phyloP scores from a whole-genome alignment of 2,329 filamentous ascomycete species.

The Alternaria consortialis region DNA sequence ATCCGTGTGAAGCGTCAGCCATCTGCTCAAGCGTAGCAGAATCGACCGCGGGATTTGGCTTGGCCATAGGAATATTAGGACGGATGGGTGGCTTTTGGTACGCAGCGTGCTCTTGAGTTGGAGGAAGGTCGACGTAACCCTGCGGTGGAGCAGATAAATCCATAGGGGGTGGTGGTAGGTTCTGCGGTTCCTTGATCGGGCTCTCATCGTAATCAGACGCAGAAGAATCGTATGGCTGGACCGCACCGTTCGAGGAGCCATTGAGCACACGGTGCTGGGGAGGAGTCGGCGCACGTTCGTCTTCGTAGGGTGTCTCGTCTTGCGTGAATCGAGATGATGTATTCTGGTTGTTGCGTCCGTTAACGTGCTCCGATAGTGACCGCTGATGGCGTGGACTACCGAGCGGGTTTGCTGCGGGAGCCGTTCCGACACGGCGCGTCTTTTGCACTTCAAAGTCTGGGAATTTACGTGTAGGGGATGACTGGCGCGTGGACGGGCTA shows the following conservation, averaged over 20 bases:
- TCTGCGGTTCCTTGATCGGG: slow-evolving; percentile 35
- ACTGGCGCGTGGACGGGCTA: slow-evolving; percentile 55
- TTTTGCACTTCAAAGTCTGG: slow-evolving; percentile 34
- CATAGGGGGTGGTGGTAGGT: slow-evolving; percentile 47
- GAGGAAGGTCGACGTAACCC: slow-evolving; percentile 79
- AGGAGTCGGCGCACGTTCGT: slow-evolving; percentile 53
- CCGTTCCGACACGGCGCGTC: slow-evolving; percentile 55
- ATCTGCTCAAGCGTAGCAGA: slow-evolving; percentile 82
- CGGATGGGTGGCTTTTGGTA: slow-evolving; percentile 73
- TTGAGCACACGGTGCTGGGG: slow-evolving; percentile 49
- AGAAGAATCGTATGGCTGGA: slow-evolving; percentile 39
- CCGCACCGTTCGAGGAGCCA: slow-evolving; percentile 25
- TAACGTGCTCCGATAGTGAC: slow-evolving; percentile 58
- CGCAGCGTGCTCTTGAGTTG: slow-evolving; percentile 79
- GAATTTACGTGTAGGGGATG: slow-evolving; percentile 51
- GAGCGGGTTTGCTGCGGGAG: slow-evolving; percentile 45
- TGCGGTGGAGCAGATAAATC: slow-evolving; percentile 61
- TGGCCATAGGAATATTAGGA: slow-evolving; percentile 78
- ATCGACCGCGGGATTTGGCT: slow-evolving; percentile 85
- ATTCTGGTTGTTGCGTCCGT: slow-evolving; percentile 54
- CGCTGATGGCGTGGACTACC: slow-evolving; percentile 55
- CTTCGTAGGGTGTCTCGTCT: slow-evolving; percentile 41
- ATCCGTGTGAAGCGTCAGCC: slow-evolving; percentile 71
- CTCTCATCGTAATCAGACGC: slow-evolving; percentile 44
- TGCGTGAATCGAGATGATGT: slow-evolving; percentile 53